These are phyloP conservation scores for Leccinum fibrillosum DNA, from an alignment of 768 basidiomycete species.

Conservation along the genomic window DNA sequence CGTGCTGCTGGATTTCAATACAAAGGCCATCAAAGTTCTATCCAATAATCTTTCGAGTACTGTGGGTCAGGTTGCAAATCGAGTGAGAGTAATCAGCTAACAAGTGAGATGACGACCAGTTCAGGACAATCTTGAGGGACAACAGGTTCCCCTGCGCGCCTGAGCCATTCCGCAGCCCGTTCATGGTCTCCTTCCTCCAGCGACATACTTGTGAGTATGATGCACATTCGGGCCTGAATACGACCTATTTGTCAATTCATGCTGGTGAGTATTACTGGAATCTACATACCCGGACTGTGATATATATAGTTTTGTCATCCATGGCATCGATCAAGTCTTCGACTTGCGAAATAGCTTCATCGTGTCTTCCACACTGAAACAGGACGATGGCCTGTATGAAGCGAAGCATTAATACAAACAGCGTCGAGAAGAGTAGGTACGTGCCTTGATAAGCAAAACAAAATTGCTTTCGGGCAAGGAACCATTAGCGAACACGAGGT, in stretches of 20 bases:
- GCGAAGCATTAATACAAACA: not conserved
- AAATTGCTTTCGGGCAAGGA: not conserved
- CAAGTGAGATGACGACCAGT: constrained; percentile 7
- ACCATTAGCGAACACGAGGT: constrained; percentile 7
- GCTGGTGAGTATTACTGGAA: no score
- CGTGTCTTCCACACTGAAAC: constrained; percentile 6
- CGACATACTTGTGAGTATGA: not conserved
- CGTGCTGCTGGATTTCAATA: not conserved
- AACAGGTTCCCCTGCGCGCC: no score
- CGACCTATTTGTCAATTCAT: not conserved
- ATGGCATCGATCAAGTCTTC: not conserved
- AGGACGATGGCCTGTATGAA: constrained; percentile 3
- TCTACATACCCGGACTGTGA: constrained; percentile 3
- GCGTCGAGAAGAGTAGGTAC: fast-evolving
- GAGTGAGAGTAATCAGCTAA: not conserved
- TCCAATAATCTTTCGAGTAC: constrained; percentile 2
- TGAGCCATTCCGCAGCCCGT: not conserved
- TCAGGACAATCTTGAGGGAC: not conserved
- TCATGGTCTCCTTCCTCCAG: not conserved
- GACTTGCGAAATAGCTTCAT: not conserved
- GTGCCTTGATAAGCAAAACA: constrained; percentile 14
- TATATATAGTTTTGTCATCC: not conserved
- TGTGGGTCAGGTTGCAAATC: not conserved
- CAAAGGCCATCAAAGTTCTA: constrained; percentile 10
- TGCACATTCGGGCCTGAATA: constrained; percentile 5